phyloP scores from a whole-genome alignment of 306 rosid species.

The Argentina anserina region DNA sequence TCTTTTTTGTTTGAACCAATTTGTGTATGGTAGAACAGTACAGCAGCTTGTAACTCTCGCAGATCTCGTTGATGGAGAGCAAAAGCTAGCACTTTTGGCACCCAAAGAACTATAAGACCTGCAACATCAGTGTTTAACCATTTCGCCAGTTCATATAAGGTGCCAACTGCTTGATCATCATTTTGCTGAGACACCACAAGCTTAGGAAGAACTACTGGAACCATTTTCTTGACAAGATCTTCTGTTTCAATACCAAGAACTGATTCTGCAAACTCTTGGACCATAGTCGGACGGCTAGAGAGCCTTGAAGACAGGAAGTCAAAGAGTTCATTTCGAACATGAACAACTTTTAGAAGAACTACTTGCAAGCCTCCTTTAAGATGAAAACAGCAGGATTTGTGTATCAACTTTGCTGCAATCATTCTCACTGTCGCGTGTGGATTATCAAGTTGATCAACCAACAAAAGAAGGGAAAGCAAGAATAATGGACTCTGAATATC shows the following conservation, averaged over 20 bases:
- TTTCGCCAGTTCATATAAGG: constrained; percentile 70
- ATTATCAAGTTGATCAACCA: constrained; percentile 89
- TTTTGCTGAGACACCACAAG: constrained; percentile 76
- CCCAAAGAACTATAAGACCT: constrained; percentile 59
- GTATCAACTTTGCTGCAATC: constrained; percentile 79
- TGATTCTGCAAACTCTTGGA: constrained; percentile 86
- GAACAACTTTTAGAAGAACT: constrained; percentile 63
- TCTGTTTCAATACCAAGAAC: constrained; percentile 74
- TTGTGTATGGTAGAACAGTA: constrained; percentile 75
- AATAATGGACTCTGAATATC: constrained; percentile 56
- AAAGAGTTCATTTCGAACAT: constrained; percentile 66
- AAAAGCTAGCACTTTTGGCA: constrained; percentile 95
- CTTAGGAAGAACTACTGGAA: constrained; percentile 93
- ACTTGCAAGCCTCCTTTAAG: constrained; percentile 62
- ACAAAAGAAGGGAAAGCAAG: constrained; percentile 58
- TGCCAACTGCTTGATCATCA: constrained; percentile 61
- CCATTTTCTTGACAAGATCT: constrained; percentile 68
- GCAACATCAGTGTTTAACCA: constrained; percentile 64
- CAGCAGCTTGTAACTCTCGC: constrained; percentile 51
- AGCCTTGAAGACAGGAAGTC: constrained; percentile 70
- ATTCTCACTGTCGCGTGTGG: constrained; percentile 62
- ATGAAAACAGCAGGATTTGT: constrained; percentile 66
- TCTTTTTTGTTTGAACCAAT: constrained; percentile 73
- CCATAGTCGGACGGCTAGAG: constrained; percentile 57
- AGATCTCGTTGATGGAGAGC: constrained; percentile 74